Base-by-base conservation (phyloP, 192 early-diverging fungal genomes). In the Obelidium mucronatum region DNA sequence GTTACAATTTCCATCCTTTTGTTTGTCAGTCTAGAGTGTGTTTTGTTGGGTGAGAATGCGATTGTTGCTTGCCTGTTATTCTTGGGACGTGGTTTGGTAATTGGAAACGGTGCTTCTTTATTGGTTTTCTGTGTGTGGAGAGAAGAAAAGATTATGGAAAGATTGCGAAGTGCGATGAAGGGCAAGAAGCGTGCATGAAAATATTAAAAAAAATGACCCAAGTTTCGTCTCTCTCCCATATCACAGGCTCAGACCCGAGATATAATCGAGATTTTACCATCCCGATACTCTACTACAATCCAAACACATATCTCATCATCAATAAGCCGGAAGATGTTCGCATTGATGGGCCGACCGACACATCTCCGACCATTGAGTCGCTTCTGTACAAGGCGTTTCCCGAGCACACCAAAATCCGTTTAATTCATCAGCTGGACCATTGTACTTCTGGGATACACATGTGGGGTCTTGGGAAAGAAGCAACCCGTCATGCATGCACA, bases 401-500 rank as follows among this genome's bases (percentile, higher is more conserved):
- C 1, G 30, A 70, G 6, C 67, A 59, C 33, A 28, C 48, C n/a
- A n/a, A 44, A 51, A 13, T 72, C 6, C 69, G 59, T 3, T 56
- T 83, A 31, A 22, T 68, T 30, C 39, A 60, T 75, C 80, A 82
- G 77, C 44, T 82, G 35, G 81, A 82, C 58, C 67, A 36, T 56
- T 67, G 60, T 1, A 82, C 81, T 8, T 60, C 51, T 24, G 81
- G 82, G 6, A 63, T 83, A 11, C 77, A 83, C 37, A 54, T 81
- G 31, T 80, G 82, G 80, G 82, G 61, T 19, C 31, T 79, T 36
- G 40, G 26, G 33, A 36, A 52, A 34, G 6, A 28, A 11, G 54
- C 81, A 6, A 70, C 81, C 17, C 64, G 80, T 35, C 26, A 60
- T 33, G 73, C 72, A 24, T 28, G 33, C 2, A 22, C 26, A 33